Conservation (phyloP, 768 basidiomycete genomes). For the Russula foetens region DNA sequence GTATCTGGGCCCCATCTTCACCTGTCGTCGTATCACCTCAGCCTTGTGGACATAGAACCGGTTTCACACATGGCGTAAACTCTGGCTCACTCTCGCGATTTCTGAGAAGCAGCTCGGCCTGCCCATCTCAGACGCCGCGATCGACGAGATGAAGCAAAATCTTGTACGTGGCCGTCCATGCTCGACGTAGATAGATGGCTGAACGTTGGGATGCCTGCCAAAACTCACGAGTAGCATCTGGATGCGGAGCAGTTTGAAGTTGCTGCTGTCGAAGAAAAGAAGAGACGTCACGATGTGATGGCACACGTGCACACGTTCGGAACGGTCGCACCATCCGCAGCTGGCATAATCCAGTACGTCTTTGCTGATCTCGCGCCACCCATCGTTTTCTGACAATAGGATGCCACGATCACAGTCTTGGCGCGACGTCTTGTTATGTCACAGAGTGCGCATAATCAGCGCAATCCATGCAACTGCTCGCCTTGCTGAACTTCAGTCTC, state of each 20-base stretch:
- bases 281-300: slow-evolving; percentile 98
- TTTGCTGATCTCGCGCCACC: background rate
- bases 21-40: background rate
- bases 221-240: slow-evolving; percentile 43
- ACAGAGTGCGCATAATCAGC: slow-evolving; percentile 66
- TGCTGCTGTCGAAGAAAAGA: slow-evolving; percentile 94
- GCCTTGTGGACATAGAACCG: slow-evolving; percentile 53
- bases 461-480: background rate
- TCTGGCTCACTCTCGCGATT: slow-evolving; percentile 95
- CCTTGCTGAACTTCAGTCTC: background rate
- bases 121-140: slow-evolving; percentile 80
- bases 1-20: slow-evolving; percentile 38
- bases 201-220: background rate
- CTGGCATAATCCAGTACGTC: slow-evolving; percentile 88
- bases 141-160: slow-evolving; percentile 91
- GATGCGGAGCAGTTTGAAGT: slow-evolving; percentile 86
- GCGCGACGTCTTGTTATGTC: slow-evolving; percentile 98
- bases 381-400: background rate
- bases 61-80: slow-evolving; percentile 88
- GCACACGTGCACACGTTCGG: slow-evolving; percentile 99
- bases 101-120: slow-evolving; percentile 96
- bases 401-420: slow-evolving; percentile 45
- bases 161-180: slow-evolving; percentile 45
- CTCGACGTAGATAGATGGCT: background rate
- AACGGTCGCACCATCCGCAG: slow-evolving; percentile 84